Percentiles rank a stretch among this genome's conserved stretches.
These are phyloP conservation scores for Filobasidium uniguttulatum DNA, from an alignment of 1,284 basidiomycete species.

Conservation along the genomic window DNA sequence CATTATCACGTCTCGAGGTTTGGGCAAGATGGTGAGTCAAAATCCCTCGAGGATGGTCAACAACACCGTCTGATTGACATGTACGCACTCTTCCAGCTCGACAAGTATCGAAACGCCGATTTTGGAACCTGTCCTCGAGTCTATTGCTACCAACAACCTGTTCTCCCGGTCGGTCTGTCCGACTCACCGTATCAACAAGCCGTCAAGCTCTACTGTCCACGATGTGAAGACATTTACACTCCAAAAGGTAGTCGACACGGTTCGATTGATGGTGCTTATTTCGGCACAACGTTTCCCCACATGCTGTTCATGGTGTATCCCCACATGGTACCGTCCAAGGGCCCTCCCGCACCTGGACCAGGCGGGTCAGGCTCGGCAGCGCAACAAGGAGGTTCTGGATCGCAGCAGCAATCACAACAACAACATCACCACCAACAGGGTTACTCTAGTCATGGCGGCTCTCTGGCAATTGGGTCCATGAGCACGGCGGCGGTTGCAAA, in stretches of 20 bases:
- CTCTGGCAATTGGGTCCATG: constrained; percentile 20
- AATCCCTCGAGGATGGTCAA: not conserved
- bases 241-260: constrained; percentile 90
- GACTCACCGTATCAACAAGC: constrained; percentile 91
- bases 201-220: constrained; percentile 89
- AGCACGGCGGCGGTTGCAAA: constrained; percentile 65
- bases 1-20: constrained; percentile 83
- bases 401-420: not conserved
- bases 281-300: constrained; percentile 91
- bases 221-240: constrained; percentile 91
- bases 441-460: constrained; percentile 5
- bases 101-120: constrained; percentile 93
- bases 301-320: constrained; percentile 92
- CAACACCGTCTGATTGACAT: not conserved
- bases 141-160: constrained; percentile 75
- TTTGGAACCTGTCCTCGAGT: constrained; percentile 93
- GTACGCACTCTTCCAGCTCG: constrained; percentile 46
- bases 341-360: constrained; percentile 39
- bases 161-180: constrained; percentile 86
- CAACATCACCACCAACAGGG: not conserved
- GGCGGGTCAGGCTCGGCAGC: not conserved
- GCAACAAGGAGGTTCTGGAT: not conserved
- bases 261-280: constrained; percentile 90
- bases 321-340: constrained; percentile 71
- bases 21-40: constrained; percentile 79